Evolutionary conservation across 2,329 filamentous ascomycete genomes (phyloP).

Genomic region (Penicillium sp.): DNA sequence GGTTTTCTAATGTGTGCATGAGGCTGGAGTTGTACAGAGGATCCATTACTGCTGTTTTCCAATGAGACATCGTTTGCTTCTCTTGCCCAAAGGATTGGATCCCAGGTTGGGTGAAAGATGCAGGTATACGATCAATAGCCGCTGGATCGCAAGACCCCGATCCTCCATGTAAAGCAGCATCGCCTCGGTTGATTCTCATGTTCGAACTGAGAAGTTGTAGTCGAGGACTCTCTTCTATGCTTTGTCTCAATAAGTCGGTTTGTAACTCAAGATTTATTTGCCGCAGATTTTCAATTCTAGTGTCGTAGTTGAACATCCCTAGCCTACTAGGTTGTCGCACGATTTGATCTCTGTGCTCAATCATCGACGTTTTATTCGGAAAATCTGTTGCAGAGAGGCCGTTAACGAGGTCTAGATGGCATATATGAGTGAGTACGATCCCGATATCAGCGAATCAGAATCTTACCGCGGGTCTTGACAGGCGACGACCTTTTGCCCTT

Average conservation of each 20-base stretch:
- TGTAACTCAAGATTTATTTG: background rate
- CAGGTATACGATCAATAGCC: conserved; percentile 1
- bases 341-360: background rate
- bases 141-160: no score
- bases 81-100: background rate
- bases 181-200: background rate
- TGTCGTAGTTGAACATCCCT: background rate
- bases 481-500: conserved; percentile 43
- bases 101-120: conserved; percentile 15
- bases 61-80: background rate
- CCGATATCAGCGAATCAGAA: background rate
- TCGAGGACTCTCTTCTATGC: background rate
- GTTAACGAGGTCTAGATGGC: conserved; percentile 20
- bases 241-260: background rate
- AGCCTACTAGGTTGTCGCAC: background rate
- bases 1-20: conserved; percentile 20
- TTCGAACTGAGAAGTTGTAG: background rate
- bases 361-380: conserved; percentile 15
- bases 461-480: conserved; percentile 25
- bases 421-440: background rate
- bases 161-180: background rate
- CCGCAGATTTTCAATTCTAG: background rate
- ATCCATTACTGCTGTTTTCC: background rate
- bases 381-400: conserved; percentile 33
- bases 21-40: background rate